Conservation (phyloP, 1,139 yeast genomes). For the Yamadazyma atmosphaerica region DNA sequence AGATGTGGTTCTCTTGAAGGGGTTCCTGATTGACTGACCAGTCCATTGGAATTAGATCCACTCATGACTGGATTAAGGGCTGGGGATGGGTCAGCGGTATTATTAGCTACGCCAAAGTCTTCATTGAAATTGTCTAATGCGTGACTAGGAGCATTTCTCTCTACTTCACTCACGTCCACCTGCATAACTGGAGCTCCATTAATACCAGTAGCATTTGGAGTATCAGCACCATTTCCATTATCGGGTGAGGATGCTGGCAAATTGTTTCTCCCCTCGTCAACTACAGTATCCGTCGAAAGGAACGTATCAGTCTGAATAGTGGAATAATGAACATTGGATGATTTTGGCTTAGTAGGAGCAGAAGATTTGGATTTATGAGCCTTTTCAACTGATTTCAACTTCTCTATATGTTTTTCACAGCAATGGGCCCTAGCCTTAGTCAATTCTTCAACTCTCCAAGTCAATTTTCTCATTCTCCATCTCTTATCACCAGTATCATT, state of each 20-base stretch:
- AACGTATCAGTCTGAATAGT: constrained; percentile 36
- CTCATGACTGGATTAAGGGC: constrained; percentile 1
- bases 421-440: constrained; percentile 59
- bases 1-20: constrained; percentile 29
- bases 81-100: not conserved
- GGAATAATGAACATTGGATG: constrained; percentile 36
- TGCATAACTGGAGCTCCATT: constrained; percentile 15
- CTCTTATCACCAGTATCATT: constrained; percentile 53
- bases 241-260: constrained; percentile 5
- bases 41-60: not conserved
- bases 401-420: constrained; percentile 55
- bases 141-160: constrained; percentile 24
- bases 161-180: constrained; percentile 16
- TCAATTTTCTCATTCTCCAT: constrained; percentile 90
- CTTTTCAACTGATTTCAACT: constrained; percentile 49
- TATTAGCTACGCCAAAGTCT: constrained; percentile 22
- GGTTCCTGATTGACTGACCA: not conserved
- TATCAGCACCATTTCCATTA: constrained; percentile 4
- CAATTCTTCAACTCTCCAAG: constrained; percentile 89
- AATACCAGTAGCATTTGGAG: constrained; percentile 10
- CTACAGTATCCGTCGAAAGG: constrained; percentile 14
- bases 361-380: constrained; percentile 29
- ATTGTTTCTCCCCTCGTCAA: constrained; percentile 7
- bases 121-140: constrained; percentile 30
- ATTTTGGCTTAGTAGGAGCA: constrained; percentile 9